Evolutionary conservation across 306 rosid genomes (phyloP), one percentile per base, ranked within the genome.

Genomic region (Begonia fuchsioides): DNA sequence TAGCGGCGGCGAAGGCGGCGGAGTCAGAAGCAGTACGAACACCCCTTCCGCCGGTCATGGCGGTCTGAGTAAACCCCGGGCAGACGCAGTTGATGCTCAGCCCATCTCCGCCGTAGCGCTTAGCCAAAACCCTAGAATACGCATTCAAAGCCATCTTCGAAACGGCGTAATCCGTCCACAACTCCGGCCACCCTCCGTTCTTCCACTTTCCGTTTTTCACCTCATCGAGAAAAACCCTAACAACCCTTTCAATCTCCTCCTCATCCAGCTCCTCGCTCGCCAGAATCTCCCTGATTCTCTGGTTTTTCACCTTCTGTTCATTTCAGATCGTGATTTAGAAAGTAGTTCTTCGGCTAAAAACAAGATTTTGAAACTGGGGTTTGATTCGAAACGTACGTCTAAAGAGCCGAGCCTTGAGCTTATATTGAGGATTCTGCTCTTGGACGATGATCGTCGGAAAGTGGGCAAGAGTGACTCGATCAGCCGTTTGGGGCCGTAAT

Each of bases 81-180:
- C 98, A 90, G 13, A 68, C 72, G 65, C 94, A 57, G 15, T 81
- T 90, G 38, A 69, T 81, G 35, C 85, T 74, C 43, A 75, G 13
- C 3, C 72, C 72, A 47, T 50, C 45, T 38, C 50, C 73, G 1
- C 32, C 12, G 10, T 56, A 63, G 5, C 74, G 72, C 70, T 68
- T 79, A 0, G 94, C 92, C 51, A 90, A 65, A 8, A 79, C 71
- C 44, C 60, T 71, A 0, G 94, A 66, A 65, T 85, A 81, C 1
- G 98, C 72, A 50, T 85, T 90, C 10, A 90, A 50, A 0, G 95
- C 98, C 15, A 90, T 47, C 68, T 90, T 90, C 0, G 98, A 81
- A 4, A 90, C 82, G 0, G 98, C 85, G 14, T 90, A 90, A 6
- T 79, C 98, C 0, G 98, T 85, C 98, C 98, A 90, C 12, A 79